These are phyloP conservation scores for Candida incommunis DNA, from an alignment of 805 yeast species.

Conservation along the genomic window DNA sequence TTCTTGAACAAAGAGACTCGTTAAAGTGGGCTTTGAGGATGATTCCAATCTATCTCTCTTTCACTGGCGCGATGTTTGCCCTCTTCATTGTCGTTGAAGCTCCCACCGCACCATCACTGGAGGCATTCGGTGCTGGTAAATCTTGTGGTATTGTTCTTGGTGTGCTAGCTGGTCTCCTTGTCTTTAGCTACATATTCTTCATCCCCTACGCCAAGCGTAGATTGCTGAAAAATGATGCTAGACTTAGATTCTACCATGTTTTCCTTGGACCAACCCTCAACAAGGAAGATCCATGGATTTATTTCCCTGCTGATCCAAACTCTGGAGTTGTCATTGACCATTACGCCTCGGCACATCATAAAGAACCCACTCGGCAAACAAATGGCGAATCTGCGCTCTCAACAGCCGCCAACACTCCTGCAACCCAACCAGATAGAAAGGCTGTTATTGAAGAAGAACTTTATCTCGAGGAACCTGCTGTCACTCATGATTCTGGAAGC, in stretches of 20 bases:
- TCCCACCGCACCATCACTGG: conserved; percentile 50
- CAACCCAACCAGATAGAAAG: neutral
- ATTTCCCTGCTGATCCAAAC: conserved; percentile 40
- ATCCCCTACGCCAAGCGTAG: conserved; percentile 51
- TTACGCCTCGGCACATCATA: conserved; percentile 24
- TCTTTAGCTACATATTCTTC: conserved; percentile 37
- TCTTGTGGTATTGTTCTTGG: conserved; percentile 49
- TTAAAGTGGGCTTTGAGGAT: conserved; percentile 41
- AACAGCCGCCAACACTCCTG: conserved; percentile 3
- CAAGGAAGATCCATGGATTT: conserved; percentile 16
- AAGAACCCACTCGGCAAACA: conserved; percentile 1
- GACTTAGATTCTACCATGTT: conserved; percentile 41
- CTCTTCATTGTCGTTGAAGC: conserved; percentile 54
- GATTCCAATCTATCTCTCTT: conserved; percentile 47
- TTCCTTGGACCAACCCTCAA: conserved; percentile 27
- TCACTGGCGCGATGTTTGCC: conserved; percentile 47
- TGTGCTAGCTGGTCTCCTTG: conserved; percentile 43
- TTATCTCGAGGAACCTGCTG: neutral
- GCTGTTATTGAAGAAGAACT: neutral
- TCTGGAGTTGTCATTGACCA: conserved; percentile 44
- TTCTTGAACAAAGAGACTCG: conserved; percentile 44
- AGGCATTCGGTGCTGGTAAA: conserved; percentile 36
- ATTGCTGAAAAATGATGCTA: conserved; percentile 52
- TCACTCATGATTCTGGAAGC: neutral
- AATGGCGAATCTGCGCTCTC: conserved; percentile 10